A percentile compares a stretch with the other conserved stretches of the same genome.
phyloP scores from a whole-genome alignment of 306 rosid species.

The Trifolium dubium region DNA sequence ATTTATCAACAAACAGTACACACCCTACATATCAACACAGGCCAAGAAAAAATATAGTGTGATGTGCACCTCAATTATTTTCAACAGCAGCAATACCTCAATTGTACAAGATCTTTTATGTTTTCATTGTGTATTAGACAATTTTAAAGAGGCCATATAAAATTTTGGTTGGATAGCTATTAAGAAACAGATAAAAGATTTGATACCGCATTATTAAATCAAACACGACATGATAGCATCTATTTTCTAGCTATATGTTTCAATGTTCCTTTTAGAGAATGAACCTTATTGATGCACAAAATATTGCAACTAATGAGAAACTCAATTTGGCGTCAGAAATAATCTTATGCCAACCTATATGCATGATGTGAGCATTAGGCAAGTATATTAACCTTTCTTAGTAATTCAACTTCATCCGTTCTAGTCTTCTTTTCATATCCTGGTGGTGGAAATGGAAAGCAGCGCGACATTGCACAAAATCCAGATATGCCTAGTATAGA shows the following conservation, averaged over 20 bases:
- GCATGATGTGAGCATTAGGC: slow-evolving; percentile 28
- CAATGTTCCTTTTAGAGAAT: no score
- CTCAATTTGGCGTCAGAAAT: no score
- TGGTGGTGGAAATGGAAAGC: slow-evolving; percentile 95
- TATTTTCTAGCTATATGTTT: neutral
- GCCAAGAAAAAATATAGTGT: no score
- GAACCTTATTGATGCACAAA: no score
- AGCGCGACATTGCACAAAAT: slow-evolving; percentile 96
- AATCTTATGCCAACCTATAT: no score
- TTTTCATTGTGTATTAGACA: neutral
- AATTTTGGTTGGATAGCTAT: slow-evolving; percentile 8
- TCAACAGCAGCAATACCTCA: slow-evolving; percentile 35
- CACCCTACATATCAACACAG: no score
- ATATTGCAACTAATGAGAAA: no score
- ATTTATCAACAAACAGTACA: slow-evolving; percentile 25
- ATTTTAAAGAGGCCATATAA: neutral
- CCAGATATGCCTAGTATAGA: slow-evolving; percentile 50
- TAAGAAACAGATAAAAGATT: slow-evolving; percentile 3
- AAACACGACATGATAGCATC: slow-evolving; percentile 8
- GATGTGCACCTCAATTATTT: neutral
- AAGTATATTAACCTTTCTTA: slow-evolving; percentile 68
- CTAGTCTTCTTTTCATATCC: slow-evolving; percentile 88
- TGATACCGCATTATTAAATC: neutral
- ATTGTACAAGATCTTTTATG: neutral
- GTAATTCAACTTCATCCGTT: slow-evolving; percentile 64